A percentile compares a stretch with the other conserved stretches of the same genome.
These are phyloP conservation scores for Trypanosoma avium DNA, from an alignment of 208 protist genomes.

Conservation along the genomic window DNA sequence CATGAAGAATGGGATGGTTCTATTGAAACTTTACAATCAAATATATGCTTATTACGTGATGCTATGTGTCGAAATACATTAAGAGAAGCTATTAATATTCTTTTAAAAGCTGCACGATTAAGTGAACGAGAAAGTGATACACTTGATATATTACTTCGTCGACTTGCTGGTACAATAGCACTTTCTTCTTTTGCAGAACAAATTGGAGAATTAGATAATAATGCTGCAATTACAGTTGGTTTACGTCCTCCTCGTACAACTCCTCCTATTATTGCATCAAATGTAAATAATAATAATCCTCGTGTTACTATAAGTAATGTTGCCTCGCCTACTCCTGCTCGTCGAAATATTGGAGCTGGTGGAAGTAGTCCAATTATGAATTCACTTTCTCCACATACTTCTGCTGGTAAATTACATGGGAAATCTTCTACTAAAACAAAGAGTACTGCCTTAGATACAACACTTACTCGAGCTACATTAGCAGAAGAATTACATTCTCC, in stretches of 20 bases:
- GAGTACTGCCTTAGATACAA: not conserved
- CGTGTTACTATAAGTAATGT: not conserved
- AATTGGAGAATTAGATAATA: slow-evolving; percentile 10
- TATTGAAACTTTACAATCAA: slow-evolving; percentile 34
- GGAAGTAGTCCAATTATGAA: no score
- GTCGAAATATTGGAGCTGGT: no score
- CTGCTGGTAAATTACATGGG: not conserved
- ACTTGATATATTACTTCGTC: slow-evolving; percentile 45
- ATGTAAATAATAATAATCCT: not conserved
- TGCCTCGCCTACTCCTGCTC: no score
- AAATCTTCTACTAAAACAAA: not conserved
- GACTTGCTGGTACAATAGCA: slow-evolving; percentile 43
- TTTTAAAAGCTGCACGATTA: slow-evolving; percentile 66
- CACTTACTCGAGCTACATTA: not conserved
- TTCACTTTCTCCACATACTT: no score
- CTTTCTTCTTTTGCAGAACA: slow-evolving; percentile 20
- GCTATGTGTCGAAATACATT: slow-evolving; percentile 42
- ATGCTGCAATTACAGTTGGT: not conserved
- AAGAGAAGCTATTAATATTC: slow-evolving; percentile 48
- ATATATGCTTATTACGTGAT: slow-evolving; percentile 61
- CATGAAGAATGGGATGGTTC: slow-evolving; percentile 56
- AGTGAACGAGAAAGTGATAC: slow-evolving; percentile 31
- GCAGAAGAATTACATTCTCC: no score
- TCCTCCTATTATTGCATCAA: not conserved
- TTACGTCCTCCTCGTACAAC: not conserved